These are phyloP conservation scores for Didymella glomerata DNA, from an alignment of 2,329 filamentous ascomycete genomes.

Conservation along the genomic window DNA sequence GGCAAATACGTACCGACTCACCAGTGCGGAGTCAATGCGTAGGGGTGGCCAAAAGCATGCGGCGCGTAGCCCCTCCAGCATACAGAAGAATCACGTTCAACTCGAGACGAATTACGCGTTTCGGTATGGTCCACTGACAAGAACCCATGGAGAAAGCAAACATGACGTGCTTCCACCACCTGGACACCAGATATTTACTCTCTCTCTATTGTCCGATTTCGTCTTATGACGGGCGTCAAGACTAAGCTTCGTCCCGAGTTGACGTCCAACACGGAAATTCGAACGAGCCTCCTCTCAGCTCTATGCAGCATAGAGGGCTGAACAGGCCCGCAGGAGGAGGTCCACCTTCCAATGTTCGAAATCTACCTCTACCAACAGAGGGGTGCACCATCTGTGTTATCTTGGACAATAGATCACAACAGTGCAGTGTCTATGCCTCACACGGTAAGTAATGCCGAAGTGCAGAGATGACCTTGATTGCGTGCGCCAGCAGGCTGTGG, in stretches of 20 bases:
- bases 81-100: slow-evolving; percentile 4
- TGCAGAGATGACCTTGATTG: background rate
- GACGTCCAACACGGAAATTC: background rate
- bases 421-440: background rate
- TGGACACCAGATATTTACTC: background rate
- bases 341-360: background rate
- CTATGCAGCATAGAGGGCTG: background rate
- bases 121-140: background rate
- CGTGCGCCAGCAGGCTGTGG: background rate
- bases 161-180: background rate
- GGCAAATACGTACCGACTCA: background rate
- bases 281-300: background rate
- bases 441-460: background rate
- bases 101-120: slow-evolving; percentile 21
- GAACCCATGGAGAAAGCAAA: background rate
- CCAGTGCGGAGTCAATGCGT: background rate
- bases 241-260: background rate
- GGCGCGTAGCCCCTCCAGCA: background rate
- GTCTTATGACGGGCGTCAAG: background rate
- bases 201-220: background rate
- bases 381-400: too few species aligned
- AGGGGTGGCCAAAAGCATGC: background rate
- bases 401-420: background rate
- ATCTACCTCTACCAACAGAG: background rate
- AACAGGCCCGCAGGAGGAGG: background rate